Evolutionary conservation across 331 rosid species (phyloP).

Genomic region (Malus hybrid): DNA sequence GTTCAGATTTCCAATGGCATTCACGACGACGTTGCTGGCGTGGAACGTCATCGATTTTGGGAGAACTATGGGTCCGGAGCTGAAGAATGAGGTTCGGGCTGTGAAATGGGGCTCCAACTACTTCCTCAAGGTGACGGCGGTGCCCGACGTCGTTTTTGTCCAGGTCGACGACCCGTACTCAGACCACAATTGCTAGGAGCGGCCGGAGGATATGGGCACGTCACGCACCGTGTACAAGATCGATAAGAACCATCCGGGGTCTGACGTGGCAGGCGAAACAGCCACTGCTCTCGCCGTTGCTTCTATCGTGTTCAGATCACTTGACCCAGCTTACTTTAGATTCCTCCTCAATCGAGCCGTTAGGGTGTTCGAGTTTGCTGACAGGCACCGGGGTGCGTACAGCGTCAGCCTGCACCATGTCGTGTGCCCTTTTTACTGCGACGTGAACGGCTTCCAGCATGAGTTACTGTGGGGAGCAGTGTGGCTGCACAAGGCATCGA

Average conservation of each 20-base stretch:
- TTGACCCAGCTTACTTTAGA: conserved; percentile 74
- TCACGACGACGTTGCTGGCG: conserved; percentile 71
- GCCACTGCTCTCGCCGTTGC: conserved; percentile 99
- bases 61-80: conserved; percentile 69
- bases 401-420: conserved; percentile 66
- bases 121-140: conserved; percentile 65
- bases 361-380: conserved; percentile 92
- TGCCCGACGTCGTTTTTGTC: conserved; percentile 60
- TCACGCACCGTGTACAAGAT: conserved; percentile 63
- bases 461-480: conserved; percentile 96
- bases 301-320: conserved; percentile 95
- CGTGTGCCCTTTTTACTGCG: conserved; percentile 95
- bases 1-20: conserved; percentile 99
- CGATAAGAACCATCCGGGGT: conserved; percentile 76
- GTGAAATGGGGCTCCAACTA: conserved; percentile 84
- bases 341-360: conserved; percentile 91
- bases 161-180: conserved; percentile 87
- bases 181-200: conserved; percentile 95
- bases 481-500: conserved; percentile 96
- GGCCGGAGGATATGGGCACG: conserved; percentile 98
- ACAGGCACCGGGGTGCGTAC: conserved; percentile 90
- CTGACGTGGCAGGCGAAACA: conserved; percentile 97
- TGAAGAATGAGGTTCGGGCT: conserved; percentile 53
- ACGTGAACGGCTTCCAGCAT: conserved; percentile 91
- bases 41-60: conserved; percentile 94